These are phyloP conservation scores for Neurospora crassa DNA, from an alignment of 2,329 filamentous ascomycete species.

Conservation along the genomic window DNA sequence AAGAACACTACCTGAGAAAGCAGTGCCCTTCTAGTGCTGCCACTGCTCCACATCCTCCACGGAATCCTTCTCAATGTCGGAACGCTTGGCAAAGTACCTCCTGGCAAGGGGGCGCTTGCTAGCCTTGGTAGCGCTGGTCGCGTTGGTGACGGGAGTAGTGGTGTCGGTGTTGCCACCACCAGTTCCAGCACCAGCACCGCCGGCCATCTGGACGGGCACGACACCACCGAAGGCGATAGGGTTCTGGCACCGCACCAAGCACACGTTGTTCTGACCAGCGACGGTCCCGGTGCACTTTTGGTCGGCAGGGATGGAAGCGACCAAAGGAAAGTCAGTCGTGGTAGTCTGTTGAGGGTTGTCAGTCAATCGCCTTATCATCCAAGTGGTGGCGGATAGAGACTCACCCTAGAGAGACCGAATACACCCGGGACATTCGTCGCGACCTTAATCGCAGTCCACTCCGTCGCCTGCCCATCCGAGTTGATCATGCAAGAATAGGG, in stretches of 20 bases:
- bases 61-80: background rate
- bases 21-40: background rate
- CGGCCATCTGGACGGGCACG: conserved; percentile 25
- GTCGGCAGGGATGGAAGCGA: conserved; percentile 42
- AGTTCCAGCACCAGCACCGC: conserved; percentile 1
- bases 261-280: conserved; percentile 48
- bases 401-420: conserved; percentile 26
- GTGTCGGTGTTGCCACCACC: background rate
- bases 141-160: background rate
- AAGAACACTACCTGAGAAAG: background rate
- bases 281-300: conserved; percentile 51
- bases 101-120: background rate
- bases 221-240: conserved; percentile 49
- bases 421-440: conserved; percentile 42
- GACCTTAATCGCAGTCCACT: conserved; percentile 45
- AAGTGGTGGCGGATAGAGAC: background rate
- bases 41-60: background rate
- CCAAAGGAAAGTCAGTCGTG: conserved; percentile 39
- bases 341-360: conserved; percentile 24
- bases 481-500: conserved; percentile 59
- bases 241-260: conserved; percentile 55
- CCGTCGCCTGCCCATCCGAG: conserved; percentile 43
- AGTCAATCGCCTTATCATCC: background rate
- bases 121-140: background rate
- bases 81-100: background rate